Evolutionary conservation across 768 basidiomycete species (phyloP).

Genomic region (Leucocoprinus sp.): DNA sequence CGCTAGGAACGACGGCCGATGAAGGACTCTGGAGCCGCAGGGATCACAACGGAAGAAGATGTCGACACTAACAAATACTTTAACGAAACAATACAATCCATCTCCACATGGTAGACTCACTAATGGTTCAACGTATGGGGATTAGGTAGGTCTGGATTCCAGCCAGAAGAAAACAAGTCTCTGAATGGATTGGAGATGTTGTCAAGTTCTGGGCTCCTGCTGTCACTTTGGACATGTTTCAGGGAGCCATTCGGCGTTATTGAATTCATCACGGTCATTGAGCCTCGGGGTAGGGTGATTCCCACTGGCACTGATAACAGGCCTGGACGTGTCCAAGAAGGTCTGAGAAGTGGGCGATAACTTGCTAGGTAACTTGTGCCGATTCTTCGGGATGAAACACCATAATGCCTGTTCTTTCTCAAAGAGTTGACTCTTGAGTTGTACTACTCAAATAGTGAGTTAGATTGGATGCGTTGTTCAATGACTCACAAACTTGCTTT

Average conservation of each 20-base stretch:
- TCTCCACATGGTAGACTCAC: constrained; percentile 33
- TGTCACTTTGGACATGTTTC: constrained; percentile 33
- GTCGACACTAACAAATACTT: constrained; percentile 50
- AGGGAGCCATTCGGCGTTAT: constrained; percentile 30
- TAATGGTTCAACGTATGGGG: constrained; percentile 67
- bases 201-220: constrained; percentile 44
- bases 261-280: constrained; percentile 34
- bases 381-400: constrained; percentile 33
- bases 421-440: constrained; percentile 53
- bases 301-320: constrained; percentile 21
- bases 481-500: constrained; percentile 57
- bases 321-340: constrained; percentile 16
- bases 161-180: constrained; percentile 67
- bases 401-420: constrained; percentile 35
- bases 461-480: constrained; percentile 5
- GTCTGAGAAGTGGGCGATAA: constrained; percentile 16
- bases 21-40: constrained; percentile 77
- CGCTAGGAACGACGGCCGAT: constrained; percentile 71
- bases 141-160: constrained; percentile 82
- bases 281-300: constrained; percentile 39
- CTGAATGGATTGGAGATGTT: constrained; percentile 41
- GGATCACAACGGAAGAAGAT: constrained; percentile 87
- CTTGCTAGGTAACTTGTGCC: constrained; percentile 13
- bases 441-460: constrained; percentile 31
- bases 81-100: constrained; percentile 1